These are phyloP conservation scores for Leishmania guyanensis DNA, from an alignment of 208 protist species.

Conservation along the genomic window DNA sequence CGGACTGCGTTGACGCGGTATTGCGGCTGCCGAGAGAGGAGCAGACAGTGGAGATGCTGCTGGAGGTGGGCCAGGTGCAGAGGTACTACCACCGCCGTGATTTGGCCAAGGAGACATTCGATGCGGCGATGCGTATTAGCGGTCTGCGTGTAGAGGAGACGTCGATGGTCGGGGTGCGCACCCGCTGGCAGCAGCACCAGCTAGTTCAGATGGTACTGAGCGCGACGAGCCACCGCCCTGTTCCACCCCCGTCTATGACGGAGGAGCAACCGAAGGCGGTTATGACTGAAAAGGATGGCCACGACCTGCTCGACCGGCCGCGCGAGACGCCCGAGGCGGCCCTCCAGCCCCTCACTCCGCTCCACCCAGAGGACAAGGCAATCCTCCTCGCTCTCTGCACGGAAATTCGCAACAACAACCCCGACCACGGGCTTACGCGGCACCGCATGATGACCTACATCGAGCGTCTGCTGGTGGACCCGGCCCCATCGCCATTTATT, in stretches of 20 bases:
- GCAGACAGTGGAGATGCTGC: slow-evolving; percentile 57
- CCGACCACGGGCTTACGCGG: slow-evolving; percentile 85
- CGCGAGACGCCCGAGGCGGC: slow-evolving; percentile 53
- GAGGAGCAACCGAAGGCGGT: slow-evolving; percentile 53
- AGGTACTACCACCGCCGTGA: slow-evolving; percentile 89
- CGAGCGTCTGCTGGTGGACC: slow-evolving; percentile 81
- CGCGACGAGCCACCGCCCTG: slow-evolving; percentile 45
- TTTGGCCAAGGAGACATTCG: slow-evolving; percentile 67
- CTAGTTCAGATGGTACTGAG: slow-evolving; percentile 85
- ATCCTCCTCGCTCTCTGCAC: slow-evolving; percentile 86
- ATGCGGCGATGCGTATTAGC: slow-evolving; percentile 58
- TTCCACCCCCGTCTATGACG: slow-evolving; percentile 30
- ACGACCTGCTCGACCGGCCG: slow-evolving; percentile 84
- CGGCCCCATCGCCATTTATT: slow-evolving; percentile 70
- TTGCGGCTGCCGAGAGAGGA: slow-evolving; percentile 49
- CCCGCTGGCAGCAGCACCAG: slow-evolving; percentile 90
- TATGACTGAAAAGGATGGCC: slow-evolving; percentile 80
- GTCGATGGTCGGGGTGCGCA: slow-evolving; percentile 88
- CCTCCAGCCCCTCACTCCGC: slow-evolving; percentile 40
- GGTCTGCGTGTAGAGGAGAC: slow-evolving; percentile 76
- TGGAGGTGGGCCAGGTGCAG: slow-evolving; percentile 87
- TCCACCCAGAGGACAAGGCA: slow-evolving; percentile 86
- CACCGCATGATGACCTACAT: slow-evolving; percentile 92
- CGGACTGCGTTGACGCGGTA: slow-evolving; percentile 70
- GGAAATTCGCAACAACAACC: slow-evolving; percentile 89